Evolutionary conservation across 345 rosid species (phyloP), one percentile per base, ranked within the genome.

Genomic region (Physaria fendleri): DNA sequence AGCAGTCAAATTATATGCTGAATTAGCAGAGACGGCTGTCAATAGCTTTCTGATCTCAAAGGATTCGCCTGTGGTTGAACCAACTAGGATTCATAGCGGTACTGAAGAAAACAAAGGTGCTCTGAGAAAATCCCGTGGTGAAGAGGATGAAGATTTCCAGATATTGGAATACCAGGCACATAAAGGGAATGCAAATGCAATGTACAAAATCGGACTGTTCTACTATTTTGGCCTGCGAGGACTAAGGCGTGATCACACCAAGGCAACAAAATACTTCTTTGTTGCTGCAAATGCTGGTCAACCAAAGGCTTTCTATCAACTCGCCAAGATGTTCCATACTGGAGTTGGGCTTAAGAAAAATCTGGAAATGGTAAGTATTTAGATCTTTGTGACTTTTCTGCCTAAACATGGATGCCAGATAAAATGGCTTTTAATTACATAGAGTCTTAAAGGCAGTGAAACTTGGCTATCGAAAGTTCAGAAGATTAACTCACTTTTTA

Each of bases 111-210:
- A 94, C 62, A 94, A 90, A 78, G 96, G 83, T 13, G 96, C 88
- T 14, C 53, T 94, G 22, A 85, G 94, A 73, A 90, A 90, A 67
- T 90, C 85, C 0, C 79, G 83, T 25, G 99, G 99, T n/a, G 99
- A 94, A 70, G 93, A 94, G 12, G 97, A 94, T 58, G 97, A 94
- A 63, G 99, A 86, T 72, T 94, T 90, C 47, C 99, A 94, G 83
- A 87, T 90, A 55, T 72, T 87, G 76, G 97, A 90, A 65, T 90
- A 87, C 71, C 96, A 90, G 73, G 99, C 99, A 15, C 96, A 85
- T 71, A 94, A 90, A 75, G 99, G 97, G 38, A 90, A 87, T 81
- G 82, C 90, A 94, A 82, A 78, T 95, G 84, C 47, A 84, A 90
- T 15, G 97, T 96, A 35, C 38, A 82, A 78, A 75, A 85, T n/a